These are phyloP conservation scores for Vaccinium vitisidaea DNA, from an alignment of 148 eudicot species.

Conservation along the genomic window DNA sequence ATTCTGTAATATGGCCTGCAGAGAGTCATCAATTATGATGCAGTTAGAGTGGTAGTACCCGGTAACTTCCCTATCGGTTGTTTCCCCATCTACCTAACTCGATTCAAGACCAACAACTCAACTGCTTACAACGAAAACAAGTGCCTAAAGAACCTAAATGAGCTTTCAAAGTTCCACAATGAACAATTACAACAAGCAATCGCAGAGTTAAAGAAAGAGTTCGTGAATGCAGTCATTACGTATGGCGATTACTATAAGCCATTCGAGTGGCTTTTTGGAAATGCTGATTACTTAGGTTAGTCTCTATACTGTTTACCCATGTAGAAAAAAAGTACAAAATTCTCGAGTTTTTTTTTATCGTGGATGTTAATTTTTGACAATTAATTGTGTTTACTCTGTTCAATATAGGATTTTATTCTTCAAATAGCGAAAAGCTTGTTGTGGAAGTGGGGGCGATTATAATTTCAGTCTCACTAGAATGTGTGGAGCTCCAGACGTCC, in stretches of 20 bases:
- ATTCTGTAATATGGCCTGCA: not conserved
- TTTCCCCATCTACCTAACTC: slow-evolving; percentile 15
- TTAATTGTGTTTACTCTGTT: too few species aligned
- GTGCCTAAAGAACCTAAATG: not conserved
- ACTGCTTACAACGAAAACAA: not conserved
- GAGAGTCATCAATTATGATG: not conserved
- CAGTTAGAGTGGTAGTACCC: slow-evolving; percentile 23
- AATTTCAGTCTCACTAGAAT: not conserved
- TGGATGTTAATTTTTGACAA: not conserved
- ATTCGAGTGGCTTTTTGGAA: not conserved
- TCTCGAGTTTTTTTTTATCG: too few species aligned
- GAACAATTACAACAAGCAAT: slow-evolving; percentile 6
- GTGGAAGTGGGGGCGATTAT: slow-evolving; percentile 13
- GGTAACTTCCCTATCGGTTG: slow-evolving; percentile 21
- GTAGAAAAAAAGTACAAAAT: not conserved
- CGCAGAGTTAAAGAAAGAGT: not conserved
- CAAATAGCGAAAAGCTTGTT: slow-evolving; percentile 12
- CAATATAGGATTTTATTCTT: too few species aligned
- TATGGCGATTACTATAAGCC: slow-evolving; percentile 22
- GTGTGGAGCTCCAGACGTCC: not conserved
- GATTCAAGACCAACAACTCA: slow-evolving; percentile 1
- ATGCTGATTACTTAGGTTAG: not conserved
- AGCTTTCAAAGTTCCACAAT: not conserved
- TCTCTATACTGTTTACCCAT: too few species aligned
- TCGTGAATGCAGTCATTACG: not conserved